A percentile compares a stretch with the other conserved stretches of the same genome.
Evolutionary conservation across 345 rosid species (phyloP).

Genomic region (Schrenkiella parvula): DNA sequence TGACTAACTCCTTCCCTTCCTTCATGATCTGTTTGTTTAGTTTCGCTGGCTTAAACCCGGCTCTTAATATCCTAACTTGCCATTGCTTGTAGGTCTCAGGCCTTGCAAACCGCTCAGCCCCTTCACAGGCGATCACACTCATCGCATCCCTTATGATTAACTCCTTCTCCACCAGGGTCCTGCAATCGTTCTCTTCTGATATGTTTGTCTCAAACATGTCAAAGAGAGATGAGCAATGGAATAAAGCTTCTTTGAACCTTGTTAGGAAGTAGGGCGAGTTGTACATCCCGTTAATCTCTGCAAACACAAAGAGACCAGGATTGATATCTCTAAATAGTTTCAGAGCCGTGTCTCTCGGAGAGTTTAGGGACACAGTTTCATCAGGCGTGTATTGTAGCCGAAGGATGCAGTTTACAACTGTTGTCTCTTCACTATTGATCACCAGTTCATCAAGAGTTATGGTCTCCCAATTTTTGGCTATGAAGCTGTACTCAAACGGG

Average conservation of each 20-base stretch:
- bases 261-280: slow-evolving; percentile 70
- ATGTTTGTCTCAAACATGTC: slow-evolving; percentile 59
- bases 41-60: slow-evolving; percentile 58
- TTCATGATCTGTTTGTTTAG: slow-evolving; percentile 48
- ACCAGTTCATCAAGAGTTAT: slow-evolving; percentile 58
- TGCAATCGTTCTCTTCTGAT: slow-evolving; percentile 45
- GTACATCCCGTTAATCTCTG: slow-evolving; percentile 53
- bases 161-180: slow-evolving; percentile 60
- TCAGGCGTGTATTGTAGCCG: slow-evolving; percentile 60
- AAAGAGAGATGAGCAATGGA: slow-evolving; percentile 58
- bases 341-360: slow-evolving; percentile 63
- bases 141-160: slow-evolving; percentile 47
- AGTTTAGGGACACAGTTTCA: slow-evolving; percentile 47
- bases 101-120: slow-evolving; percentile 61
- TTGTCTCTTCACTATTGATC: slow-evolving; percentile 50
- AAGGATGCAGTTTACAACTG: slow-evolving; percentile 53
- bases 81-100: slow-evolving; percentile 77
- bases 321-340: slow-evolving; percentile 50
- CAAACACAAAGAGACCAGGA: slow-evolving; percentile 63
- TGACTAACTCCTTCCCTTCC: slow-evolving; percentile 40
- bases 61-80: slow-evolving; percentile 51
- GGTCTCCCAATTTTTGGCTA: slow-evolving; percentile 78
- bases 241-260: slow-evolving; percentile 65
- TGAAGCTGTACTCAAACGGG: slow-evolving; percentile 51
- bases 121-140: slow-evolving; percentile 76